These are phyloP conservation scores for Cyamopsis tetragonoloba DNA, from an alignment of 306 rosid species.

Conservation along the genomic window DNA sequence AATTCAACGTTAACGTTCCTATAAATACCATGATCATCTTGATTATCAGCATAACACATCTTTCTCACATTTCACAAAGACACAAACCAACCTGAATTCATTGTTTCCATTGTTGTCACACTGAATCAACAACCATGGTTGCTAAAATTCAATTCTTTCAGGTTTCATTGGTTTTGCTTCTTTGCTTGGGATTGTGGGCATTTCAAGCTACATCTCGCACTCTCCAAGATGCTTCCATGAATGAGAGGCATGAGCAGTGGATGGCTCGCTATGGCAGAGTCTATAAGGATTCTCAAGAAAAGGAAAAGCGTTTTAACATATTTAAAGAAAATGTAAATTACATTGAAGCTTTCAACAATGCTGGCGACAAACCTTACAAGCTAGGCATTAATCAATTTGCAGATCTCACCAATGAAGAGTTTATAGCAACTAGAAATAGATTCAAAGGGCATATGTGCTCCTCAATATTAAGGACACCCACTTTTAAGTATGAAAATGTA, in stretches of 20 bases:
- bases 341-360: conserved; percentile 27
- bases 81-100: not conserved
- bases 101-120: not conserved
- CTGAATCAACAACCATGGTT: conserved; percentile 14
- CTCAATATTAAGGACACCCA: not conserved
- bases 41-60: not conserved
- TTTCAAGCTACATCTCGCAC: conserved; percentile 27
- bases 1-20: not conserved
- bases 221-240: conserved; percentile 32
- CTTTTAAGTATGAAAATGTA: conserved; percentile 39
- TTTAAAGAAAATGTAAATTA: conserved; percentile 31
- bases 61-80: not conserved
- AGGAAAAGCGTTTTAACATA: conserved; percentile 30
- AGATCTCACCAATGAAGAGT: conserved; percentile 46
- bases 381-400: conserved; percentile 26
- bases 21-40: not conserved
- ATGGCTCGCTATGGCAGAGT: conserved; percentile 22
- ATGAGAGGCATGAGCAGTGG: conserved; percentile 34
- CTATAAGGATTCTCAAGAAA: conserved; percentile 12
- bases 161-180: conserved; percentile 19
- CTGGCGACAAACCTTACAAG: conserved; percentile 33
- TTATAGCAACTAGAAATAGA: conserved; percentile 30
- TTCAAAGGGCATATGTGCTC: conserved; percentile 45
- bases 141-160: not conserved
- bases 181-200: conserved; percentile 29